These are phyloP conservation scores for Venturia aucupariae DNA, from an alignment of 2,329 filamentous ascomycete genomes.

Conservation along the genomic window DNA sequence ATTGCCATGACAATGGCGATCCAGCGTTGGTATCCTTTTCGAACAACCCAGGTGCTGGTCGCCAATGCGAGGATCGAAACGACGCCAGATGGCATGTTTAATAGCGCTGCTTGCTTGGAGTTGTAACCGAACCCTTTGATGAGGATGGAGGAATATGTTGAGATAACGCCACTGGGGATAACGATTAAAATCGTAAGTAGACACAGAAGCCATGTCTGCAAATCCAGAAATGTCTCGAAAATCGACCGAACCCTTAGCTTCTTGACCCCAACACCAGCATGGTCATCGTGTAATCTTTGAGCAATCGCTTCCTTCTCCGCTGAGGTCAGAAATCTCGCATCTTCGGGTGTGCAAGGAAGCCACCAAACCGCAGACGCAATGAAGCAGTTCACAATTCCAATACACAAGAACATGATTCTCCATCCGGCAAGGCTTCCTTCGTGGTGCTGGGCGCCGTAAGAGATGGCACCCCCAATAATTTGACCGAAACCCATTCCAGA, in stretches of 20 bases:
- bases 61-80: slow-evolving; percentile 7
- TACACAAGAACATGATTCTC: slow-evolving; percentile 44
- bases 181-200: slow-evolving; percentile 21
- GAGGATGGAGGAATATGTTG: slow-evolving; percentile 24
- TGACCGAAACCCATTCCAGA: slow-evolving; percentile 19
- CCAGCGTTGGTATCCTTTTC: slow-evolving; percentile 14
- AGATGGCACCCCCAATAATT: slow-evolving; percentile 43
- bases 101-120: slow-evolving; percentile 22
- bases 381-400: slow-evolving; percentile 35
- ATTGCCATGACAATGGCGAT: slow-evolving; percentile 9
- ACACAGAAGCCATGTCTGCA: slow-evolving; percentile 29
- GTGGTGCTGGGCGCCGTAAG: slow-evolving; percentile 50
- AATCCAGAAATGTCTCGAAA: slow-evolving; percentile 31
- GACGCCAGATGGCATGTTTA: slow-evolving; percentile 49
- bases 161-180: slow-evolving; percentile 26
- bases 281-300: slow-evolving; percentile 9
- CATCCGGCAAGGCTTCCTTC: slow-evolving; percentile 32
- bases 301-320: slow-evolving; percentile 21
- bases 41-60: slow-evolving; percentile 11
- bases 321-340: slow-evolving; percentile 19
- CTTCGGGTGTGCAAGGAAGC: slow-evolving; percentile 25
- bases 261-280: slow-evolving; percentile 9
- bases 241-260: slow-evolving; percentile 9
- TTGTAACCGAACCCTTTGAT: slow-evolving; percentile 25
- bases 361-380: slow-evolving; percentile 26